Base-by-base conservation (phyloP, 345 rosid genomes). In the Cochlearia excelsa region DNA sequence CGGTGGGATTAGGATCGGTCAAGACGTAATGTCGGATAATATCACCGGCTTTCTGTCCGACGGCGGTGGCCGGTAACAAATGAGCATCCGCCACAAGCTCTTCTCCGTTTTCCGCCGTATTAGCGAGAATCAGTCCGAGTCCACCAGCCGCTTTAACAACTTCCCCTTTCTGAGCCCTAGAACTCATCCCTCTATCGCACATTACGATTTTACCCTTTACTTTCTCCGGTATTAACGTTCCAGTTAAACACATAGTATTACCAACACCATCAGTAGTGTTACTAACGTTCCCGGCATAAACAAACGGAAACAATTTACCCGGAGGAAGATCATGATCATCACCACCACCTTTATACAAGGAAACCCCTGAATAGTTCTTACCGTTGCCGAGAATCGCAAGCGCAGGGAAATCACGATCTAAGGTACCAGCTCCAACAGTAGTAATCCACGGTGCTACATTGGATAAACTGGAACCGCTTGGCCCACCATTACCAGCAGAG, bases 71-170 rank as follows among this genome's bases (percentile, higher is more conserved):
- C 0, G 98, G 95, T 26, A 91, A 55, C 46, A 91, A 65, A 74
- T 91, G 98, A 28, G 90, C 81, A 62, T 91, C 96, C 0, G 95
- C 95, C 3, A 91, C 90, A 46, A 91, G 85, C 76, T 91, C 98
- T 58, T 88, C 96, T 2, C 98, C 98, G 53, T 82, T 85, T 0
- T 80, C 80, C 3, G 78, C 85, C 0, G 86, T 75, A 49, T 87
- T 81, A 1, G 82, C 75, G 33, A 84, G 52, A 37, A 87, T 74
- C 88, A 84, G 80, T 4, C 91, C 95, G 2, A 71, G 29, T 1
- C 87, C 91, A 46, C 95, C 88, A 1, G 86, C 82, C 1, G 72
- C 79, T 75, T 79, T 77, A 3, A 84, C 88, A 5, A 77, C 80
- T 2, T 60, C 70, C 1, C 91, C 91, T 52, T 82, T 84, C 54